Base-by-base conservation (phyloP, 768 basidiomycete genomes). In the Termitomyces sp. region DNA sequence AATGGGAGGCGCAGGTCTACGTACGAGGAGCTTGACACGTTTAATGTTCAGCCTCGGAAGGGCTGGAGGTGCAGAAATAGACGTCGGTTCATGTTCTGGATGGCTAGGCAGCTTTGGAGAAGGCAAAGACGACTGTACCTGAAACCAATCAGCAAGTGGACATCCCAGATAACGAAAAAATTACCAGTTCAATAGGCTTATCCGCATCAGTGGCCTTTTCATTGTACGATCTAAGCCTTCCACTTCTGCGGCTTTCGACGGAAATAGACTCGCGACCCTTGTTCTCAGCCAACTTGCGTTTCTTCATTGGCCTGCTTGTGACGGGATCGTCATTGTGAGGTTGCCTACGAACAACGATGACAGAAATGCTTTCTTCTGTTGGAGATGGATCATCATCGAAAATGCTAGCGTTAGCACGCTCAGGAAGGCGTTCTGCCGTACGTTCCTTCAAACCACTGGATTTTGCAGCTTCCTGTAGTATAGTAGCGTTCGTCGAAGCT, bases 21-120 rank as follows among this genome's bases (percentile, higher is more conserved):
- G 82, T 14, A 93, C 87, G 51, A 91, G 81, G 60, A 89, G 77
- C 66, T 81, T 84, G 52, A 92, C 78, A 56, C 91, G 85, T 69
- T 82, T 86, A 60, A 91, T 79, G 36, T 75, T 74, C n/a, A 72
- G 71, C 61, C 65, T 72, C 20, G 68, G 65, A 37, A 29, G 20
- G 60, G 50, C 47, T 17, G 66, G 69, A 15, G 67, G 57, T 38
- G 67, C 34, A 52, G 61, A 62, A 34, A 66, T 59, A 25, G 55
- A 56, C 31, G 58, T 40, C 31, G 47, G 62, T 38, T 11, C 58
- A 43, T 36, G 4, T 36, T n/a, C 42, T 5, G 43, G 12, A 31
- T 43, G 43, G 1, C 52, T 59, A 10, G 5, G 46, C 5, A 56
- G 62, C 58, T 52, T 42, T 14, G 48, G 49, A 4, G 46, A 32